phyloP scores from a whole-genome alignment of 169 alveolate genomes.

The Cryptosporidium muris region DNA sequence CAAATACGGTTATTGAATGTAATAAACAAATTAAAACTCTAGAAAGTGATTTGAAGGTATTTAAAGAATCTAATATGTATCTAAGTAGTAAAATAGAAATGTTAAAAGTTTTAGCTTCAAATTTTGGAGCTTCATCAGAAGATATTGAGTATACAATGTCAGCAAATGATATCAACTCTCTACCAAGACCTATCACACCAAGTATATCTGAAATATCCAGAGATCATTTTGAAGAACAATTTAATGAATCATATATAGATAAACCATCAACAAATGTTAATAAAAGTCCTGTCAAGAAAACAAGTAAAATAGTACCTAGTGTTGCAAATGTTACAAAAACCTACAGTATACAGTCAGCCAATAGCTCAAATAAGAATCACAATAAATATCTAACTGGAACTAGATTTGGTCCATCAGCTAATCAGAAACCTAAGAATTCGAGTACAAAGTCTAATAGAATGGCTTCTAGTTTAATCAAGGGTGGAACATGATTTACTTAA shows the following conservation, averaged over 20 bases:
- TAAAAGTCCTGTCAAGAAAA: not conserved
- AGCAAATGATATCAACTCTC: constrained; percentile 33
- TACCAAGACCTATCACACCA: constrained; percentile 39
- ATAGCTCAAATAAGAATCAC: not conserved
- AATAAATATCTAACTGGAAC: constrained; percentile 55
- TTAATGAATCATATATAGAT: not conserved
- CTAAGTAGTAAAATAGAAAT: constrained; percentile 47
- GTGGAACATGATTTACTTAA: too few species aligned
- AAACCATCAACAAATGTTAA: not conserved
- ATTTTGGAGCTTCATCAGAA: constrained; percentile 63
- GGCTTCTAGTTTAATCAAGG: not conserved
- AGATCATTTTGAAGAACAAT: constrained; percentile 47
- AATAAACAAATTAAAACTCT: constrained; percentile 37
- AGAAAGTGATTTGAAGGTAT: constrained; percentile 38
- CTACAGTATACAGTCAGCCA: constrained; percentile 36
- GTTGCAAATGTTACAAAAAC: constrained; percentile 1
- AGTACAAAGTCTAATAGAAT: not conserved
- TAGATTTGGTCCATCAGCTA: constrained; percentile 63
- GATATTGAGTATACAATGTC: constrained; percentile 60
- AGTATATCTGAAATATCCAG: constrained; percentile 29
- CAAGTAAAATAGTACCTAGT: constrained; percentile 23
- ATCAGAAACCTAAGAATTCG: constrained; percentile 1
- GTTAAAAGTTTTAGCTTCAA: constrained; percentile 60
- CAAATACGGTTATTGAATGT: constrained; percentile 54
- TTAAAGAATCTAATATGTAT: constrained; percentile 32